These are phyloP conservation scores for Mycena citricolor DNA, from an alignment of 1,284 basidiomycete genomes.

Conservation along the genomic window DNA sequence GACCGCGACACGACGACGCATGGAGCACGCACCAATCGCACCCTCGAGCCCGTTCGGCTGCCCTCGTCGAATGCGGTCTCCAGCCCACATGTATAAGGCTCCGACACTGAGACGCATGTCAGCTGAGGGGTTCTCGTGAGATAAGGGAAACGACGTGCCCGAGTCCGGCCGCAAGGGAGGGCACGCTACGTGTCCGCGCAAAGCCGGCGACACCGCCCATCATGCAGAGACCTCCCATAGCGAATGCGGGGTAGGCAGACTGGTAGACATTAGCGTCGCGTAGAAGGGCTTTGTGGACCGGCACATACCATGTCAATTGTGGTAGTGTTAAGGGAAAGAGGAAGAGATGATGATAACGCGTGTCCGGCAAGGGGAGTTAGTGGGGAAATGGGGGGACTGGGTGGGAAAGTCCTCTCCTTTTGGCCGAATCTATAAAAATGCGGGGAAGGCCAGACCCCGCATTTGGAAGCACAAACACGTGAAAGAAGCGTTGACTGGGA, in stretches of 20 bases:
- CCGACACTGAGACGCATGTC: constrained; percentile 55
- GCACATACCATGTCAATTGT: no score
- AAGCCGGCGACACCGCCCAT: constrained; percentile 77
- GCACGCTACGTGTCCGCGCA: constrained; percentile 67
- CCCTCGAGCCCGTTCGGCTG: constrained; percentile 71
- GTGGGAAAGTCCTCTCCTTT: no score
- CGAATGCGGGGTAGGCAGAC: constrained; percentile 81
- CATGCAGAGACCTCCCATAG: constrained; percentile 77
- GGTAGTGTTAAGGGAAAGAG: no score
- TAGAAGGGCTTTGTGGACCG: no score
- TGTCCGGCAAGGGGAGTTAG: no score
- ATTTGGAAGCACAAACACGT: no score
- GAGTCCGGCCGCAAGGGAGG: constrained; percentile 79
- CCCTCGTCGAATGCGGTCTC: constrained; percentile 71
- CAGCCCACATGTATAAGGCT: constrained; percentile 73
- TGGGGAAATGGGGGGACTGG: no score
- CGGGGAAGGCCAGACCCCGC: no score
- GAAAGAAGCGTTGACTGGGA: no score
- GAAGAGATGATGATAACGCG: no score
- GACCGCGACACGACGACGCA: neutral
- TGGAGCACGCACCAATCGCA: constrained; percentile 60
- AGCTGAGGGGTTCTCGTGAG: neutral
- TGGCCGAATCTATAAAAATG: no score
- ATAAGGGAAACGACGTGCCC: constrained; percentile 43
- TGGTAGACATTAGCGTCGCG: no score